Base-by-base conservation (phyloP, 768 basidiomycete genomes). In the Panellus pusillus region DNA sequence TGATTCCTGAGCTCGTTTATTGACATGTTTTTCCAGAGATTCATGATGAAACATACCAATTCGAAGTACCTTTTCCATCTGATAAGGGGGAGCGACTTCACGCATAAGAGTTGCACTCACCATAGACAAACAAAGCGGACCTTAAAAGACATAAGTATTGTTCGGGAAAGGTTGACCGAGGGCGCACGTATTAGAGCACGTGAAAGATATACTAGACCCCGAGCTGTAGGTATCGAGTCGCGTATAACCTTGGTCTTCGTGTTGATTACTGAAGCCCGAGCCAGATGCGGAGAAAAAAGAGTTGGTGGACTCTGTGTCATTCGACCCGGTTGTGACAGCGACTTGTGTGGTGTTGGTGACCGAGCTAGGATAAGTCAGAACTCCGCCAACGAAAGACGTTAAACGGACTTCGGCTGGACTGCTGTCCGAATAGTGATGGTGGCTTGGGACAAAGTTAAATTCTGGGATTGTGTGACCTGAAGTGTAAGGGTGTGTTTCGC, bases 101-200 rank as follows among this genome's bases (percentile, higher is more conserved):
- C 14, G 14, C 2, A 35, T 35, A 14, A 35, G 8, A 61, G 19
- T 63, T 61, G 9, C 47, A 58, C 3, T 57, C 61, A 17, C 62
- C 62, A 32, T 63, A 63, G 1, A 63, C 45, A 14, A 58, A 54
- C 2, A 63, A 20, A 2, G 54, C 57, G 7, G 62, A 63, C 6
- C 61, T 63, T n/a, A 13, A 6, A 15, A 17, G 6, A 40, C 14
- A 28, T 20, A 18, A 55, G 39, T 6, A 19, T 8, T 18, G 18
- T 12, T 50, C 35, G 32, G 24, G 44, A 29, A 13, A 52, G 19
- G n/a, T 24, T 28, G 17, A 18, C 6, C 15, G 44, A 20, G 3
- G 14, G 47, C 55, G 46, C 29, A 63, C 56, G 60, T 53, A 15
- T 58, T 56, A 15, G 50, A 49, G 44, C 53, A 55, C n/a, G 52